phyloP scores from a whole-genome alignment of 345 rosid species.

The Passiflora organensis region DNA sequence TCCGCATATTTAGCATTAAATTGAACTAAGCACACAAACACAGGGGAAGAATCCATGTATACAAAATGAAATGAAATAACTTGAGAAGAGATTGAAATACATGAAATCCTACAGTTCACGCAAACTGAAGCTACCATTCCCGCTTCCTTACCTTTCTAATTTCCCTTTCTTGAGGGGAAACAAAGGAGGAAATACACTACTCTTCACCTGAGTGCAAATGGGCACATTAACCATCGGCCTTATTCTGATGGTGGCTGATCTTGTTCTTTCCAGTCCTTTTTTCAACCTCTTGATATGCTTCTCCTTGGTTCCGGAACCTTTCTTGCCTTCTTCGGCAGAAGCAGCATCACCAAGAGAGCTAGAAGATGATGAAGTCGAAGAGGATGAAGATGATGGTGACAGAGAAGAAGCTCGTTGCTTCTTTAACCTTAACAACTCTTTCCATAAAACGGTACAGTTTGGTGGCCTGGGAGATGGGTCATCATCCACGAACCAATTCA shows the following conservation, averaged over 20 bases:
- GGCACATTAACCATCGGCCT: constrained; percentile 87
- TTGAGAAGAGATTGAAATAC: no score
- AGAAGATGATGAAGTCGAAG: constrained; percentile 60
- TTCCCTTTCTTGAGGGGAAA: constrained; percentile 63
- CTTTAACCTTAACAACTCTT: constrained; percentile 78
- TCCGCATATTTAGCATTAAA: no score
- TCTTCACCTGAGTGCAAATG: constrained; percentile 58
- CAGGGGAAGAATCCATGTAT: no score
- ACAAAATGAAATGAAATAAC: no score
- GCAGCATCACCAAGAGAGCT: constrained; percentile 45
- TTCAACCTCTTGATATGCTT: constrained; percentile 63
- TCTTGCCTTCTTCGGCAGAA: constrained; percentile 35
- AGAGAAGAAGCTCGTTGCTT: constrained; percentile 60
- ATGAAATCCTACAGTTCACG: no score
- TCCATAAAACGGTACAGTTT: constrained; percentile 91
- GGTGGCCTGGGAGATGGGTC: constrained; percentile 98
- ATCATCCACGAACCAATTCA: constrained; percentile 77
- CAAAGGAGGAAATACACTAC: constrained; percentile 50
- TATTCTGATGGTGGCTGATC: constrained; percentile 69
- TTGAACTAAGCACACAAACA: no score
- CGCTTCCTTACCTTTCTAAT: constrained; percentile 39
- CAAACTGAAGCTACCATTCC: background rate
- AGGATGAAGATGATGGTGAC: constrained; percentile 48
- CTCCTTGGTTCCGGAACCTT: constrained; percentile 29
- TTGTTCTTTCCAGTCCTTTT: constrained; percentile 75